Evolutionary conservation across 2,329 filamentous ascomycete species (phyloP).

Genomic region (Ceratocystis cacaofunesta): DNA sequence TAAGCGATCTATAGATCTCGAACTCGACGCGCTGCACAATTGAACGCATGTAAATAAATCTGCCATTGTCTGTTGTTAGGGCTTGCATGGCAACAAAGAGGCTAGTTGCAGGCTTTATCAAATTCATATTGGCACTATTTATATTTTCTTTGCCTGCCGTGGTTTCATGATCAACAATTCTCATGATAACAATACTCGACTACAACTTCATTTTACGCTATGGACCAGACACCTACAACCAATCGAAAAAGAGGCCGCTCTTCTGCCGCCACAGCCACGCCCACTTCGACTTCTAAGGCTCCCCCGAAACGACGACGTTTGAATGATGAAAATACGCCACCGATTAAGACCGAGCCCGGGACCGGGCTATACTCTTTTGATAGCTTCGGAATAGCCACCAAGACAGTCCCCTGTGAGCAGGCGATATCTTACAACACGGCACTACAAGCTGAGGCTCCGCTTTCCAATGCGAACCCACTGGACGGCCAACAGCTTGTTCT

Average conservation of each 20-base stretch:
- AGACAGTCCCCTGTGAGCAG: not conserved
- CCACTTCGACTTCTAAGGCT: slow-evolving; percentile 9
- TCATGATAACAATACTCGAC: not conserved
- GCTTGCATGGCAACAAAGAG: not conserved
- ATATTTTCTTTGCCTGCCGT: not conserved
- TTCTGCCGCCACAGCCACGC: slow-evolving; percentile 13
- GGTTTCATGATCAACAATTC: not conserved
- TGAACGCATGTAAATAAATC: not conserved
- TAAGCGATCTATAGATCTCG: not conserved
- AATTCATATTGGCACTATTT: not conserved
- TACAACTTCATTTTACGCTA: not conserved
- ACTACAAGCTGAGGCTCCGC: too few species aligned
- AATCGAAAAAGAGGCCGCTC: slow-evolving; percentile 13
- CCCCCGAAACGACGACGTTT: slow-evolving; percentile 9
- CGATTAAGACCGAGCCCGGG: not conserved
- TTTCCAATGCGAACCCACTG: not conserved
- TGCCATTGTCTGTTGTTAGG: not conserved
- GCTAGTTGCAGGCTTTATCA: not conserved
- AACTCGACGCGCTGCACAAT: not conserved
- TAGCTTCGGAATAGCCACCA: not conserved
- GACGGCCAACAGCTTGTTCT: not conserved
- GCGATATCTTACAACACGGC: too few species aligned
- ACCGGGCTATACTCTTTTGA: not conserved
- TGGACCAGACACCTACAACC: slow-evolving; percentile 11
- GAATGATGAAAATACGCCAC: slow-evolving; percentile 10